phyloP scores from a whole-genome alignment of 768 basidiomycete genomes.

The Rhodotorula sphaerocarpa region DNA sequence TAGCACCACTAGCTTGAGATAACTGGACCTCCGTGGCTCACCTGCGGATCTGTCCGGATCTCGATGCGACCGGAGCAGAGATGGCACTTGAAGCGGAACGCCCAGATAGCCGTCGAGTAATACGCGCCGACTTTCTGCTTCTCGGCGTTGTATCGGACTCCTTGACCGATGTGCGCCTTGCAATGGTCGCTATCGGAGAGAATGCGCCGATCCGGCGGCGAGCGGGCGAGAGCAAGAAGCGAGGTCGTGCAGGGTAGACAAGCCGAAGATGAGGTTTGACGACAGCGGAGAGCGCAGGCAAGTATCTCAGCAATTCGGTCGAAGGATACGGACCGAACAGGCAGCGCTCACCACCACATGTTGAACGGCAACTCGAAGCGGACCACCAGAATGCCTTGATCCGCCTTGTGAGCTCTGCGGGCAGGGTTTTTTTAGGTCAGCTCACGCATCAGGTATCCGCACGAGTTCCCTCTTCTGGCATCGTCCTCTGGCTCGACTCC shows the following conservation, averaged over 20 bases:
- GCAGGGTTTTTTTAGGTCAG: too few species aligned
- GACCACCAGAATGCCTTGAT: conserved; percentile 89
- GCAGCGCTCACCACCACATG: conserved; percentile 87
- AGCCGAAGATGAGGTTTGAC: too few species aligned
- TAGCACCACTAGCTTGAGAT: too few species aligned
- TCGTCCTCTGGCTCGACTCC: too few species aligned
- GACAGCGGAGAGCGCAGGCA: too few species aligned
- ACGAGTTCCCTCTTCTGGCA: too few species aligned
- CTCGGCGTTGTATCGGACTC: conserved; percentile 98
- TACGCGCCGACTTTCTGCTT: conserved; percentile 95
- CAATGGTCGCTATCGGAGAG: conserved; percentile 65
- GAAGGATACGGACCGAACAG: too few species aligned
- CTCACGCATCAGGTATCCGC: too few species aligned
- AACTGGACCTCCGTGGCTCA: too few species aligned
- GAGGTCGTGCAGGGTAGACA: too few species aligned
- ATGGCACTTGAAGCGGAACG: conserved; percentile 96
- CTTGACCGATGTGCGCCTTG: conserved; percentile 95
- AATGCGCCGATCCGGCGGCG: conserved; percentile 20
- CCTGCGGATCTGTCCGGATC: conserved; percentile 95
- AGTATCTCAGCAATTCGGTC: too few species aligned
- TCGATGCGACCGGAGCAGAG: conserved; percentile 95
- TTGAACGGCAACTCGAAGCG: conserved; percentile 95
- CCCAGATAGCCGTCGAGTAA: conserved; percentile 86
- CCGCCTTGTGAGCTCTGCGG: conserved; percentile 81
- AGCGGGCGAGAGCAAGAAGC: background rate